Conservation (phyloP, 225 moss, liverwort and hornwort species). For the Rhytidiadelphus loreus region DNA sequence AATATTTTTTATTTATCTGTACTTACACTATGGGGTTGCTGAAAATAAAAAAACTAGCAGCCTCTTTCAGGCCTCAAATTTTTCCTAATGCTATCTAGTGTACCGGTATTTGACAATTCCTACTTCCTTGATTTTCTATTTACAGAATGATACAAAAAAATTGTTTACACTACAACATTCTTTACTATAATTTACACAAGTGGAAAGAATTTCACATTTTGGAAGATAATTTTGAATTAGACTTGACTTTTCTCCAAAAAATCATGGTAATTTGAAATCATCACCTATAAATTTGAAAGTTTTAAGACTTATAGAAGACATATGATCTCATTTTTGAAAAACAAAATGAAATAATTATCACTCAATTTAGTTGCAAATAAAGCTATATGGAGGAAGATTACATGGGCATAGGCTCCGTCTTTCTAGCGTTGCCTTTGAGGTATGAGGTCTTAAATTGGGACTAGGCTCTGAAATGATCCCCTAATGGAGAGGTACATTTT, state of each 20-base stretch:
- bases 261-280: background rate
- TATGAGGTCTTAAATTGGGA: background rate
- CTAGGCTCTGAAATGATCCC: background rate
- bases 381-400: background rate
- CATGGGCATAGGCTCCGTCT: fast-evolving
- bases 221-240: fast-evolving
- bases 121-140: background rate
- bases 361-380: background rate
- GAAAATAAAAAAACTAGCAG: no score
- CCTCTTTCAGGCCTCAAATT: no score
- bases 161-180: background rate
- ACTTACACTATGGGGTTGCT: no score
- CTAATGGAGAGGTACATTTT: background rate
- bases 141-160: fast-evolving
- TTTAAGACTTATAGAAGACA: no score
- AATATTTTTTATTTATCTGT: no score
- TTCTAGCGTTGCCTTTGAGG: fast-evolving
- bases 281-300: background rate
- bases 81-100: no score
- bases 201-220: background rate
- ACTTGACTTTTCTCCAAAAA: background rate
- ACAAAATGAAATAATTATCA: background rate
- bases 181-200: background rate
- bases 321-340: background rate
- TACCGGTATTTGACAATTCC: background rate